phyloP scores from a whole-genome alignment of 139 green algal species.

The Coelastrella sp. region DNA sequence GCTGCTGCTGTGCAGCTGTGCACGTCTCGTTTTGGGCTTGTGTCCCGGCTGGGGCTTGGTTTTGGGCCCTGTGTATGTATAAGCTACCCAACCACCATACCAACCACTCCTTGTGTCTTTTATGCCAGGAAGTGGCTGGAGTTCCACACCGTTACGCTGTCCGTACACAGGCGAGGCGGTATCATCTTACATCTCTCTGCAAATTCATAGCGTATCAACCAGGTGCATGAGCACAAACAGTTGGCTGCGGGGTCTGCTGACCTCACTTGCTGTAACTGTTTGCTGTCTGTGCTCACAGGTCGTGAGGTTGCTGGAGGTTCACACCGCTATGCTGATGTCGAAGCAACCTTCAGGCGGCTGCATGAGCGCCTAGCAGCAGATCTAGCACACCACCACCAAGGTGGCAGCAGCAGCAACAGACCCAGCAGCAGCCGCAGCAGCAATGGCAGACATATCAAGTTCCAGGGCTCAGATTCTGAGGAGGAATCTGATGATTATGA shows the following conservation, averaged over 20 bases:
- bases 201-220: too few species aligned
- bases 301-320: constrained; percentile 48
- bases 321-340: constrained; percentile 38
- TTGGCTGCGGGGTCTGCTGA: background rate
- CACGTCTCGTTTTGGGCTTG: too few species aligned
- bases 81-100: too few species aligned
- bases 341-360: background rate
- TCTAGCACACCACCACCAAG: background rate
- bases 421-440: background rate
- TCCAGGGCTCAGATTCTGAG: background rate
- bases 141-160: too few species aligned
- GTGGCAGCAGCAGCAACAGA: background rate
- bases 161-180: too few species aligned
- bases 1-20: too few species aligned
- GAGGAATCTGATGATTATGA: background rate
- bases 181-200: too few species aligned
- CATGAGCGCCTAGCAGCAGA: background rate
- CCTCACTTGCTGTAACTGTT: background rate
- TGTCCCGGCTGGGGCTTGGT: too few species aligned
- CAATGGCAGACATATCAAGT: constrained; percentile 7
- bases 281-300: background rate
- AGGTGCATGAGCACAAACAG: too few species aligned
- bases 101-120: too few species aligned
- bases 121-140: too few species aligned
- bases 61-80: too few species aligned